Base-by-base conservation (phyloP, 208 protist species). In the Trypanosoma lewisi region DNA sequence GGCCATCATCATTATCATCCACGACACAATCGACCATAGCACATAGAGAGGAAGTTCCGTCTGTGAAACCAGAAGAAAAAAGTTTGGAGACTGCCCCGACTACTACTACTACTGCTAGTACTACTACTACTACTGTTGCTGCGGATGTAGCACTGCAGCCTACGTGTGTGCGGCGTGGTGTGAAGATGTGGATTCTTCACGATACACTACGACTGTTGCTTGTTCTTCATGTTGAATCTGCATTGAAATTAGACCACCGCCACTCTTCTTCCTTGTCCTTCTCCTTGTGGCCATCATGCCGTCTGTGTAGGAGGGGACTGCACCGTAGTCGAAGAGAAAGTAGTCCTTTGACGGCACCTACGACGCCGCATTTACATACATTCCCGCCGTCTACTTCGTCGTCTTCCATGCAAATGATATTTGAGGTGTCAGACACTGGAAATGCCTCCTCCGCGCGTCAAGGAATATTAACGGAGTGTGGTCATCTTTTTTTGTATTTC, bases 401-500 rank as follows among this genome's bases (percentile, higher is more conserved):
- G 3, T 41, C 31, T 25, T 17, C 48, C 48, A 52, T 25, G 5
- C 23, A 31, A 25, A 14, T 19, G 12, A 28, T 25, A 27, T 30
- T 52, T 27, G 48, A 23, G 12, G 48, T 0, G 25, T 17, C 23
- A 8, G 11, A 23, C 31, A 5, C 19, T 31, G 48, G 25, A 4
- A 23, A 31, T 33, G 6, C 48, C 11, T 9, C 31, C 1, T 52
- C 45, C 14, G 44, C 16, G 12, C n/a, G 39, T 19, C 42, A 62
- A 2, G 28, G 41, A 21, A 63, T 73, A 17, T 0, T 73, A 28
- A 31, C 9, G 12, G 67, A 67, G 27, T 73, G 67, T 67, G 52
- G 51, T 25, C 59, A 50, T 61, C 47, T 73, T 8, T 73, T 63
- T 53, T 36, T 66, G 7, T 57, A 54, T 34, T 67, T 37, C 28